Evolutionary conservation across 75 land plant genomes (phyloP).

Genomic region (Chamaecyparis obtusa): DNA sequence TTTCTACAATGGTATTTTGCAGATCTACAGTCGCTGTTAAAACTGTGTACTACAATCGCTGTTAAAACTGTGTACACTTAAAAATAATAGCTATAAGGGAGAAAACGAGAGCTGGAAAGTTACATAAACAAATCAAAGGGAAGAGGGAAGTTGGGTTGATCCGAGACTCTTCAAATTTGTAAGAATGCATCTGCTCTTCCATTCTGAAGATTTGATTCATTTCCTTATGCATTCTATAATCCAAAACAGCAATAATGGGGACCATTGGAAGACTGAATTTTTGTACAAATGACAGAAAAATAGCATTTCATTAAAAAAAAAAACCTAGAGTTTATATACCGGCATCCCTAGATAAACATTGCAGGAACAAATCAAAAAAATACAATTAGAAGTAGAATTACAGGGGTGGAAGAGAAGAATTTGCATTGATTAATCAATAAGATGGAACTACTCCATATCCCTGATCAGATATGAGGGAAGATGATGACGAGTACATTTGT

Average conservation of each 20-base stretch:
- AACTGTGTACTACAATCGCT: no score
- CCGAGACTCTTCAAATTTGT: no score
- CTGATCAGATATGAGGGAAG: slow-evolving; percentile 22
- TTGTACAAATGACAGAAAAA: neutral
- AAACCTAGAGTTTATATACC: slow-evolving; percentile 4
- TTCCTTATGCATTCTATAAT: neutral
- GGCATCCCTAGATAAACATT: neutral
- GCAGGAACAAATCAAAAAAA: slow-evolving; percentile 6
- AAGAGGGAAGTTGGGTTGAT: no score
- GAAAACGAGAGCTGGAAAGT: no score
- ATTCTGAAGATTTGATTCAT: no score
- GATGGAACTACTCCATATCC: slow-evolving; percentile 79
- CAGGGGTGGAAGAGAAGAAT: neutral
- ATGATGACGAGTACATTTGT: slow-evolving; percentile 18
- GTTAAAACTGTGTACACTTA: no score
- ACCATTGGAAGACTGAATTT: neutral
- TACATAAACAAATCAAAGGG: neutral
- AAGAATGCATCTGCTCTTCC: no score
- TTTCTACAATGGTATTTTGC: no score
- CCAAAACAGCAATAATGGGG: no score
- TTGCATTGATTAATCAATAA: slow-evolving; percentile 22
- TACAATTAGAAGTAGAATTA: slow-evolving; percentile 6
- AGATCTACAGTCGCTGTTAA: no score
- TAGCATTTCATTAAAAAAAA: neutral
- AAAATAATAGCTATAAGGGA: no score